Percentiles rank a stretch among this genome's conserved stretches.
phyloP scores from a whole-genome alignment of 2,329 filamentous ascomycete species.

The Beauveria rudraprayagi region DNA sequence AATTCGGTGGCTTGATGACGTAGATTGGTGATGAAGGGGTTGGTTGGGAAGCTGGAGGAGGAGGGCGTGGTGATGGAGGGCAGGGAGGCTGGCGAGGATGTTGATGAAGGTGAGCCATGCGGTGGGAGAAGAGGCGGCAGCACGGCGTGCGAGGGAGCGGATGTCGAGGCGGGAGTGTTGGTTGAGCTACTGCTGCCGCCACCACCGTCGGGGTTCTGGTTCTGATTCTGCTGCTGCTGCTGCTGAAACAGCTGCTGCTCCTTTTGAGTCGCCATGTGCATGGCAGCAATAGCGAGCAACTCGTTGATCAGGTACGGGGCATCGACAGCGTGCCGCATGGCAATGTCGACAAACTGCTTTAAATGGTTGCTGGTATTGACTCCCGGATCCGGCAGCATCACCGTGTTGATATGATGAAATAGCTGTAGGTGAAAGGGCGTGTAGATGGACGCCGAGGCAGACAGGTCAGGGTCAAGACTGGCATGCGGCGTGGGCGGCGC shows the following conservation, averaged over 20 bases:
- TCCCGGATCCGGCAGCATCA: constrained; percentile 17
- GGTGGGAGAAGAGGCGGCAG: constrained; percentile 4
- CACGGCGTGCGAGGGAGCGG: constrained; percentile 1
- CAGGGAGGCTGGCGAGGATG: constrained; percentile 12
- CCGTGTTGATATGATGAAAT: constrained; percentile 27
- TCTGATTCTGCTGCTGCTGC: background rate
- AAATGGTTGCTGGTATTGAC: constrained; percentile 15
- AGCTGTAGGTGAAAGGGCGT: constrained; percentile 32
- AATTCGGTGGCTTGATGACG: constrained; percentile 34
- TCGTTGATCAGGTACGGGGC: constrained; percentile 40
- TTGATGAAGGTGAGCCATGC: constrained; percentile 13
- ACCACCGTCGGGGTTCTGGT: background rate
- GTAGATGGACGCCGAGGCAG: constrained; percentile 20
- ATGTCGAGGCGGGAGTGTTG: constrained; percentile 14
- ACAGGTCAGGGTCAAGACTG: constrained; percentile 1
- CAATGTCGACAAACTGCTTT: constrained; percentile 22
- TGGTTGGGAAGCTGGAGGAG: constrained; percentile 6
- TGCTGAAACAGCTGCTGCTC: constrained; percentile 17
- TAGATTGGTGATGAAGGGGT: constrained; percentile 16
- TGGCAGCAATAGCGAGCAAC: constrained; percentile 36
- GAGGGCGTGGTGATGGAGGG: background rate
- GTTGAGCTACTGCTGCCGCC: background rate
- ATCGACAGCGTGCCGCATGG: constrained; percentile 24
- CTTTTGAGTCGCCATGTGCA: constrained; percentile 22
- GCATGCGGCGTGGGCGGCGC: constrained; percentile 5